These are phyloP conservation scores for Nannochloris sp. DNA, from an alignment of 139 green algal species.

Conservation along the genomic window DNA sequence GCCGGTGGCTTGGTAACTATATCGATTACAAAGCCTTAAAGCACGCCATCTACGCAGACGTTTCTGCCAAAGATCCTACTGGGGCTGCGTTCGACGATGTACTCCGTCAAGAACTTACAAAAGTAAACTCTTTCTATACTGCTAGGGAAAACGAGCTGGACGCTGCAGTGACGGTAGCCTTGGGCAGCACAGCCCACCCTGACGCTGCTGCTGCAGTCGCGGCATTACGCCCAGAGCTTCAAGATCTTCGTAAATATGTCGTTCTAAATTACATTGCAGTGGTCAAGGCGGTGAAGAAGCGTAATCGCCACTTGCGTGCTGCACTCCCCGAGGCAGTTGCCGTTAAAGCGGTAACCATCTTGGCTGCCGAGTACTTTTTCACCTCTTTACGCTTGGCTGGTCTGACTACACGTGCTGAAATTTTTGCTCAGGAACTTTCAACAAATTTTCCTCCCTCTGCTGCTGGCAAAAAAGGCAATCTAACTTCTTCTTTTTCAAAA, in stretches of 20 bases:
- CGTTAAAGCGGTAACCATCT: conserved; percentile 45
- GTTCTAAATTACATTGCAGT: conserved; percentile 81
- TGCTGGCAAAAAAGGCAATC: not conserved
- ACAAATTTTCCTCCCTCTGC: not conserved
- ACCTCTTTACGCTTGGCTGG: conserved; percentile 55
- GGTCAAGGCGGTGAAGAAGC: conserved; percentile 77
- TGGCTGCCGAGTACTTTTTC: conserved; percentile 71
- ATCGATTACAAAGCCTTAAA: conserved; percentile 70
- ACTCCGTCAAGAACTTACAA: conserved; percentile 44
- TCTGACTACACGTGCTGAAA: conserved; percentile 55
- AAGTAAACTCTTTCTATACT: conserved; percentile 52
- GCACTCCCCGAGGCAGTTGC: conserved; percentile 13
- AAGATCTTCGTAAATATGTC: conserved; percentile 57
- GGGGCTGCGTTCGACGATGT: conserved; percentile 37
- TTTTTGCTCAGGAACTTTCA: conserved; percentile 30
- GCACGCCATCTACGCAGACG: conserved; percentile 51
- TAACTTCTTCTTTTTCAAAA: not conserved
- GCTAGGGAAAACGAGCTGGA: conserved; percentile 40
- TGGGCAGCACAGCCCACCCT: not conserved
- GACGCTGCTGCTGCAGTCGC: not conserved
- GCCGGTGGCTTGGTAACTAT: conserved; percentile 24
- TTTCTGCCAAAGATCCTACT: conserved; percentile 33
- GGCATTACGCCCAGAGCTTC: conserved; percentile 18
- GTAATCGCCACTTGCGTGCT: conserved; percentile 51
- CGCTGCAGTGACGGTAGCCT: not conserved